phyloP scores from a whole-genome alignment of 345 rosid genomes.

The Rubroshorea leprosula region DNA sequence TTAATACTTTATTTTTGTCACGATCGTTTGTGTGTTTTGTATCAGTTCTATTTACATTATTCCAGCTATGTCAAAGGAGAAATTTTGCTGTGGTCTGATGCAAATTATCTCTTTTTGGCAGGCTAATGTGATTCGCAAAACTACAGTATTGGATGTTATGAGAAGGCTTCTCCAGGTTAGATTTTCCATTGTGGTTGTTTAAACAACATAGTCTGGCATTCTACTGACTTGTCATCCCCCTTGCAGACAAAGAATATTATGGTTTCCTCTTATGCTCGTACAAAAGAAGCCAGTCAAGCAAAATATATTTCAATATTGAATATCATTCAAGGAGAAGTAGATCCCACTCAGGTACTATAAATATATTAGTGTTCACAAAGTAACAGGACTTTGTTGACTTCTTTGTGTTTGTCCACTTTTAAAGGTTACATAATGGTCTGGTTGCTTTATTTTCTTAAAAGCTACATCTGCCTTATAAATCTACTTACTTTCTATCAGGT shows the following conservation, averaged over 20 bases:
- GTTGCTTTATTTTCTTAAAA: background rate
- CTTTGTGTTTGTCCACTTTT: background rate
- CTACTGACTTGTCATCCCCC: conserved; percentile 11
- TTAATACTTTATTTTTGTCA: no score
- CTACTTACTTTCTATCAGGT: conserved; percentile 45
- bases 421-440: no score
- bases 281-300: conserved; percentile 99
- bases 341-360: conserved; percentile 80
- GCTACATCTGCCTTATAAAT: background rate
- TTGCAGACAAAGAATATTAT: conserved; percentile 85
- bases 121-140: conserved; percentile 93
- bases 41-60: background rate
- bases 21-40: background rate
- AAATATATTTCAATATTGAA: conserved; percentile 93
- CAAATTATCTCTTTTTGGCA: conserved; percentile 33
- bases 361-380: background rate
- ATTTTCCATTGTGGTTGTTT: conserved; percentile 4
- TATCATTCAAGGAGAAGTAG: conserved; percentile 99
- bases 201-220: background rate
- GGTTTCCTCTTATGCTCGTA: conserved; percentile 97
- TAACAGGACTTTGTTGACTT: background rate
- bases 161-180: conserved; percentile 92
- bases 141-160: conserved; percentile 97
- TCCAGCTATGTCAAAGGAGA: background rate
- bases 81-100: conserved; percentile 15